Conservation (phyloP, 1,139 yeast species). For the Geotrichum phurueaensis region DNA sequence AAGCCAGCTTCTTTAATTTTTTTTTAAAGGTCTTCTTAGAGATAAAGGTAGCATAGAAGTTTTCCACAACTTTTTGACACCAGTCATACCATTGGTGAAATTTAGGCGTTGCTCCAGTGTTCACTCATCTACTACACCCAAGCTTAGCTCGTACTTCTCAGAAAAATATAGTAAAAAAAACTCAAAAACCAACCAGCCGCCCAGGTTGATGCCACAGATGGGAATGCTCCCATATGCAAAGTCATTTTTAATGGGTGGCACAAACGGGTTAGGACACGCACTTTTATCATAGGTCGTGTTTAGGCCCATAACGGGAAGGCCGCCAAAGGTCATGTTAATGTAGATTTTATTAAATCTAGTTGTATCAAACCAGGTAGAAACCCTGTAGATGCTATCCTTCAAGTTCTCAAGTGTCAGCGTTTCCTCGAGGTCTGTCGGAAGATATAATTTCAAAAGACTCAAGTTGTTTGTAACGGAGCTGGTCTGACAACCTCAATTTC, state of each 20-base stretch:
- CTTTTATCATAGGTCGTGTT: constrained; percentile 32
- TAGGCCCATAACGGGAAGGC: constrained; percentile 36
- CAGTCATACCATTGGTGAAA: constrained; percentile 43
- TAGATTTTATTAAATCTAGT: constrained; percentile 35
- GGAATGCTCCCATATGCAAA: constrained; percentile 47
- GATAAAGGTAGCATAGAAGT: constrained; percentile 67
- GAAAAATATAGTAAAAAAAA: constrained; percentile 77
- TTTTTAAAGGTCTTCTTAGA: constrained; percentile 59
- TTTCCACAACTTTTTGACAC: constrained; percentile 37
- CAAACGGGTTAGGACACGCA: constrained; percentile 27
- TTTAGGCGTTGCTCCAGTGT: constrained; percentile 42
- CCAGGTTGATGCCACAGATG: constrained; percentile 74
- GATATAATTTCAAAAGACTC: neutral
- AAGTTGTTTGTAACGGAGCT: too few species aligned
- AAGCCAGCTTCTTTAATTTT: constrained; percentile 59
- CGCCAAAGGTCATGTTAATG: constrained; percentile 34
- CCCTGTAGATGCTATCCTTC: constrained; percentile 30
- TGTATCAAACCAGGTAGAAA: constrained; percentile 34
- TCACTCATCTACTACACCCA: constrained; percentile 34
- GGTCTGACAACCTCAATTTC: too few species aligned
- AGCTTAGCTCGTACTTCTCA: constrained; percentile 36
- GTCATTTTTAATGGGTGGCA: constrained; percentile 29
- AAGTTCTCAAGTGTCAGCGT: constrained; percentile 20
- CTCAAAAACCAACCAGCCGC: constrained; percentile 89
- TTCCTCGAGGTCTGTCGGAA: neutral